These are phyloP conservation scores for Sporothrix brunneoviolacea DNA, from an alignment of 2,329 filamentous ascomycete species.

Conservation along the genomic window DNA sequence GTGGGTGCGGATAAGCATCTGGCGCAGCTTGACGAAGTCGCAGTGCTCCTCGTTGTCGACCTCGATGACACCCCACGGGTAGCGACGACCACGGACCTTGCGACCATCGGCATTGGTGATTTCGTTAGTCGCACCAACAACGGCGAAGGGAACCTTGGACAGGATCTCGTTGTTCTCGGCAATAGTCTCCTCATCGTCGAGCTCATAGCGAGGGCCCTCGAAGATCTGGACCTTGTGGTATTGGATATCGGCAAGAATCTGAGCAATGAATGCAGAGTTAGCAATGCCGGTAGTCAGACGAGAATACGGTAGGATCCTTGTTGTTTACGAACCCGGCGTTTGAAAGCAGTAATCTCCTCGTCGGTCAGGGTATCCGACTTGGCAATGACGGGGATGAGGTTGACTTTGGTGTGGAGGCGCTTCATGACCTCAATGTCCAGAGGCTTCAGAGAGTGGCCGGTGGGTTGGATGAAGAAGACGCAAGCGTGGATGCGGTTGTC, in stretches of 20 bases:
- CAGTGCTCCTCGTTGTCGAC: constrained; percentile 99
- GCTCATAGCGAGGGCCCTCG: constrained; percentile 94
- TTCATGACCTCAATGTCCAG: constrained; percentile 99
- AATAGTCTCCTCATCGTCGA: constrained; percentile 98
- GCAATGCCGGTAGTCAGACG: too few species aligned
- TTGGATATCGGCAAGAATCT: constrained; percentile 97
- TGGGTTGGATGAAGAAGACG: constrained; percentile 99
- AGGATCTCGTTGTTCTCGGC: constrained; percentile 99
- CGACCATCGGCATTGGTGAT: constrained; percentile 86
- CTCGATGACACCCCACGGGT: constrained; percentile 98
- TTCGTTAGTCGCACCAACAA: constrained; percentile 94
- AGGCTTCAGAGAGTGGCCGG: constrained; percentile 95
- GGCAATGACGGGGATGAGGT: constrained; percentile 97
- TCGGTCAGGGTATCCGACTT: constrained; percentile 98
- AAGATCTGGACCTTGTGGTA: constrained; percentile 98
- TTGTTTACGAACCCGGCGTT: constrained; percentile 90
- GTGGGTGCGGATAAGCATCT: constrained; percentile 99
- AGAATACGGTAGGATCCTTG: too few species aligned
- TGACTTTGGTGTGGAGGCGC: constrained; percentile 99
- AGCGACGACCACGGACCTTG: constrained; percentile 90
- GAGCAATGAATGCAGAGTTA: constrained; percentile 7
- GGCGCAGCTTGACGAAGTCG: constrained; percentile 98
- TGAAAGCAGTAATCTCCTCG: constrained; percentile 90
- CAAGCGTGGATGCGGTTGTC: constrained; percentile 99
- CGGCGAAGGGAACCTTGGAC: constrained; percentile 98